Evolutionary conservation across 2,329 filamentous ascomycete genomes (phyloP).

Genomic region (Fusarium nanum): DNA sequence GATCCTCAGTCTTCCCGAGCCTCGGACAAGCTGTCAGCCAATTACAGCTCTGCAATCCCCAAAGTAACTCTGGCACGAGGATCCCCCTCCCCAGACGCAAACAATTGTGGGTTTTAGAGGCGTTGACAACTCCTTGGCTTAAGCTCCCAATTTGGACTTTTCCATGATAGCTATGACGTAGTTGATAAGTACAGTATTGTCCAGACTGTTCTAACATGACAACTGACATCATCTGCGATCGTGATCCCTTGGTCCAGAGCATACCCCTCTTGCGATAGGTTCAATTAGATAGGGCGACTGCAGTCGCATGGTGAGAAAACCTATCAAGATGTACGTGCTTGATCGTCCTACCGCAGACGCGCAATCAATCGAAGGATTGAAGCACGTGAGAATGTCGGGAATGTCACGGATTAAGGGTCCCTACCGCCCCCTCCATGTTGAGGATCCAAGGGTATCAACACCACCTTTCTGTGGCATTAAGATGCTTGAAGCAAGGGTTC

Average conservation of each 20-base stretch:
- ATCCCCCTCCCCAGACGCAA: constrained; percentile 26
- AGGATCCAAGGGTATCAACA: constrained; percentile 33
- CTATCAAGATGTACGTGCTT: constrained; percentile 18
- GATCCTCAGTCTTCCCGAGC: constrained; percentile 38
- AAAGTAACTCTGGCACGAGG: constrained; percentile 9
- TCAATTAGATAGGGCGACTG: constrained; percentile 1
- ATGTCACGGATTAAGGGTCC: constrained; percentile 31
- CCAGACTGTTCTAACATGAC: not conserved
- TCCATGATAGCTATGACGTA: constrained; percentile 34
- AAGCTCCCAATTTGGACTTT: constrained; percentile 21
- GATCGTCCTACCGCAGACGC: not conserved
- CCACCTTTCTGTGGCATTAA: constrained; percentile 16
- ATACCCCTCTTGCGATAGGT: constrained; percentile 7
- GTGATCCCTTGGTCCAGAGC: constrained; percentile 7
- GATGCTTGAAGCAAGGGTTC: constrained; percentile 15
- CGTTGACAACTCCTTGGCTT: constrained; percentile 23
- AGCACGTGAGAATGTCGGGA: constrained; percentile 12
- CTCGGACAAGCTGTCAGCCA: constrained; percentile 17
- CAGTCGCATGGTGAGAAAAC: not conserved
- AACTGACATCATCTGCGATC: constrained; percentile 36
- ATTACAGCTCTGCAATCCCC: constrained; percentile 3
- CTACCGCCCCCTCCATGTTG: constrained; percentile 23
- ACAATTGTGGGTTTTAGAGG: constrained; percentile 16
- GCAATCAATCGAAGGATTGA: not conserved
- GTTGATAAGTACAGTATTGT: constrained; percentile 1